These are phyloP conservation scores for Chytridium lagenaria DNA, from an alignment of 371 early-diverging fungal genomes.

Conservation along the genomic window DNA sequence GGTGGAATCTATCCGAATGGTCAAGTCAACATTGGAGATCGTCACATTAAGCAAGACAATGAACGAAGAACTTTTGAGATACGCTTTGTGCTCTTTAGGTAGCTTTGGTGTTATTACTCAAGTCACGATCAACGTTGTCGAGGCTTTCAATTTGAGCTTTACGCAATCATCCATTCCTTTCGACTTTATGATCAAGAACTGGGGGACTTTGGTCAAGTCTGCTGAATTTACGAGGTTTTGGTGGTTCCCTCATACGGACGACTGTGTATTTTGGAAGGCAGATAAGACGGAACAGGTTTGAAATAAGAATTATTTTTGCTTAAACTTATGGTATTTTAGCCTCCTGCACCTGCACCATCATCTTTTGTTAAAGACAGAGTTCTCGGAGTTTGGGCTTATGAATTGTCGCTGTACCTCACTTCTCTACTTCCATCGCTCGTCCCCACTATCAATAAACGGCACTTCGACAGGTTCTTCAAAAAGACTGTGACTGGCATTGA, in stretches of 20 bases:
- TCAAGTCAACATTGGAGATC: constrained; percentile 64
- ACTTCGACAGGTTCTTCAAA: constrained; percentile 59
- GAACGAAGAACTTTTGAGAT: constrained; percentile 66
- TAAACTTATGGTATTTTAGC: constrained; percentile 9
- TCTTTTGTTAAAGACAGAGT: constrained; percentile 61
- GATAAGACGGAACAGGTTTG: constrained; percentile 64
- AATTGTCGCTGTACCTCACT: constrained; percentile 68
- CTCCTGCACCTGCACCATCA: constrained; percentile 29
- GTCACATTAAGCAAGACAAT: constrained; percentile 57
- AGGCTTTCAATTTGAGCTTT: constrained; percentile 70
- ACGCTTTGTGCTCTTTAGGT: constrained; percentile 79
- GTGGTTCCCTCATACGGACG: constrained; percentile 87
- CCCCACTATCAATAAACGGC: constrained; percentile 54
- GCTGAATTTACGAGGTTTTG: constrained; percentile 83
- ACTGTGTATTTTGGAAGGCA: constrained; percentile 78
- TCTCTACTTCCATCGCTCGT: constrained; percentile 66
- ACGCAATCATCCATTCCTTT: constrained; percentile 71
- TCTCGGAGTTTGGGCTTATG: constrained; percentile 68
- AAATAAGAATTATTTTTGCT: background rate
- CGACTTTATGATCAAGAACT: constrained; percentile 62
- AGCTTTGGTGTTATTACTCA: constrained; percentile 77
- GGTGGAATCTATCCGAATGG: constrained; percentile 36
- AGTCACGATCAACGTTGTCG: constrained; percentile 75
- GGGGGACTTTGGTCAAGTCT: constrained; percentile 63
- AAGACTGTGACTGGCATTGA: constrained; percentile 51